Conservation (phyloP, 495 filamentous ascomycete genomes). For the Tuber aestivum region DNA sequence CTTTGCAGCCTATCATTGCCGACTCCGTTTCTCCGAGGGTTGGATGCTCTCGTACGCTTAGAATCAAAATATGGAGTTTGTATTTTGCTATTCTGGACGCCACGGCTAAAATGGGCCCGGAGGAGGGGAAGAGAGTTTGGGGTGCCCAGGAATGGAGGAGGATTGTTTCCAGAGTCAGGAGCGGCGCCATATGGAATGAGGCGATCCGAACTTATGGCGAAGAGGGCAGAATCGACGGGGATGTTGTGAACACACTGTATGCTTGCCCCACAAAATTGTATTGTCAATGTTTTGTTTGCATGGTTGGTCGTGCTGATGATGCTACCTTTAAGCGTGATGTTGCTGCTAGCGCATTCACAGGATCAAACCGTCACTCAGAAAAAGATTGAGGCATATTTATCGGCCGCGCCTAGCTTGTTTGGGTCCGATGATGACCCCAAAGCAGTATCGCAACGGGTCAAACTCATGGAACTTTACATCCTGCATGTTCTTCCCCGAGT, state of each 20-base stretch:
- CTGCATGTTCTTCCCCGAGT: constrained; percentile 87
- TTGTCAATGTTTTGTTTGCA: background rate
- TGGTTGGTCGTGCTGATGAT: background rate
- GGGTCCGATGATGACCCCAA: constrained; percentile 43
- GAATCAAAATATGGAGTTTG: constrained; percentile 94
- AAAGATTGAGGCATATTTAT: constrained; percentile 83
- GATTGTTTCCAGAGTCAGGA: constrained; percentile 70
- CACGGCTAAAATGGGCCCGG: constrained; percentile 76
- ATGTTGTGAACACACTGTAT: constrained; percentile 61
- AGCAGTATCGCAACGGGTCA: constrained; percentile 52
- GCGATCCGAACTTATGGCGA: constrained; percentile 71
- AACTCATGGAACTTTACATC: constrained; percentile 88
- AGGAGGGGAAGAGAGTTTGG: constrained; percentile 82
- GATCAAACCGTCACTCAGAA: constrained; percentile 76
- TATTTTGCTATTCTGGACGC: constrained; percentile 90
- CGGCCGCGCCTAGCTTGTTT: constrained; percentile 55
- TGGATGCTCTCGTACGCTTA: constrained; percentile 57
- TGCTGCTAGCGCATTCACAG: constrained; percentile 79
- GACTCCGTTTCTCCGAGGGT: constrained; percentile 46
- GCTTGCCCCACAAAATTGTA: background rate
- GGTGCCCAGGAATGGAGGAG: constrained; percentile 76
- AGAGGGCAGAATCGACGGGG: constrained; percentile 86
- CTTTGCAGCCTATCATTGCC: constrained; percentile 67
- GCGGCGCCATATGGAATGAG: constrained; percentile 87
- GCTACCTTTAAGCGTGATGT: constrained; percentile 59